Evolutionary conservation across 2,329 filamentous ascomycete genomes (phyloP).

Genomic region (Sarocladiaceae sp.): DNA sequence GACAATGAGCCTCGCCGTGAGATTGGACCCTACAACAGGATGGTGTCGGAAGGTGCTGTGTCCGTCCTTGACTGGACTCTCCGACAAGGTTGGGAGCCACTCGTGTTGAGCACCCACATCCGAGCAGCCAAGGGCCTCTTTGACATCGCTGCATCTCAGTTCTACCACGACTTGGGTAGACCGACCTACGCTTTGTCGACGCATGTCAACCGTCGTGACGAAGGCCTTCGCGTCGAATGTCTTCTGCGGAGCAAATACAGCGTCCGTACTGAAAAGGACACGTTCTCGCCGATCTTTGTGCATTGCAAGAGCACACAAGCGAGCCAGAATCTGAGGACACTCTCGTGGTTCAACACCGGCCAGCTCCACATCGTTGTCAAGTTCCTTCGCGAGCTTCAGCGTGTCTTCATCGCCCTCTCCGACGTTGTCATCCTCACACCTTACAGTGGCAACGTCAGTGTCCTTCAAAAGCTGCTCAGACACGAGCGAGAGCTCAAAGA

Average conservation of each 20-base stretch:
- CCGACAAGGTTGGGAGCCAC: background rate
- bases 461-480: background rate
- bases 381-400: background rate
- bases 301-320: background rate
- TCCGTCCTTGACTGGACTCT: background rate
- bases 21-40: background rate
- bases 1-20: no score
- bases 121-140: background rate
- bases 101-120: background rate
- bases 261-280: background rate
- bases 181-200: no score
- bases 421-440: background rate
- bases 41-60: background rate
- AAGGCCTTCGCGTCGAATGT: no score
- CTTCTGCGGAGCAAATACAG: no score
- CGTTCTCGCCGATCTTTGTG: background rate
- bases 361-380: background rate
- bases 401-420: background rate
- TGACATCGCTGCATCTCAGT: no score
- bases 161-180: no score
- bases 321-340: background rate
- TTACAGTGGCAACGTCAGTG: background rate
- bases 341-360: background rate
- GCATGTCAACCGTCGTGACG: no score
- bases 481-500: background rate